Evolutionary conservation across 176 grass and related monocot genomes (phyloP), one percentile per base, ranked within the genome.

Genomic region (Carex myosuroides): DNA sequence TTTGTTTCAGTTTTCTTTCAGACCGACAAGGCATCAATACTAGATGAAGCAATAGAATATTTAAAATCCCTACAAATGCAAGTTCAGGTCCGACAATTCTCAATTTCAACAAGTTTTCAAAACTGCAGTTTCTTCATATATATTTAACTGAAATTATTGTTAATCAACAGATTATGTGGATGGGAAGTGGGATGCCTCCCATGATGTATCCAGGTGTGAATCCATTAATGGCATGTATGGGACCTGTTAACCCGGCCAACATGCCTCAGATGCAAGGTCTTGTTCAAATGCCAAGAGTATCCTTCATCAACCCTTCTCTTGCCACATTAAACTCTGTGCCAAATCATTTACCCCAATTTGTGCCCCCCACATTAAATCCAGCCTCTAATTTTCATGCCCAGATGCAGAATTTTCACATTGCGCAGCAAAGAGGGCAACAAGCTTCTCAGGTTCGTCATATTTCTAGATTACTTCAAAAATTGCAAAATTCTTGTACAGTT

Each of bases 41-140:
- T 95, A 20, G 93, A 94, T 53, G 93, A 99, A 50, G 79, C 93
- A 86, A 99, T 99, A 52, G 96, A 99, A 60, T 99, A 99, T 84
- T 24, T 99, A 66, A 99, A 99, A 70, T 90, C 96, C 44, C 87
- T 99, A 6, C 96, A 99, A 74, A n/a, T 95, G 86, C 96, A 98
- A 89, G 83, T 98, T 89, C 96, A 98, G 96, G 93, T 94, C 50
- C 18, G 33, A 70, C 22, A 73, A n/a, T 79, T 69, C 37, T 14
- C n/a, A 26, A 35, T 68, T 56, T 32, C 9, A 70, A 44, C 42
- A 37, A n/a, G 5, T 44, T 74, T 4, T 63, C 9, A 61, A 54
- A 54, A 35, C 64, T 81, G 20, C 22, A 86, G 50, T 64, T 3
- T 32, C 21, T 56, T 78, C 2, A 3, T 33, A 76, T 6, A 57